Evolutionary conservation across 768 basidiomycete genomes (phyloP), one percentile per base, ranked within the genome.

Genomic region (Roridomyces roridus): DNA sequence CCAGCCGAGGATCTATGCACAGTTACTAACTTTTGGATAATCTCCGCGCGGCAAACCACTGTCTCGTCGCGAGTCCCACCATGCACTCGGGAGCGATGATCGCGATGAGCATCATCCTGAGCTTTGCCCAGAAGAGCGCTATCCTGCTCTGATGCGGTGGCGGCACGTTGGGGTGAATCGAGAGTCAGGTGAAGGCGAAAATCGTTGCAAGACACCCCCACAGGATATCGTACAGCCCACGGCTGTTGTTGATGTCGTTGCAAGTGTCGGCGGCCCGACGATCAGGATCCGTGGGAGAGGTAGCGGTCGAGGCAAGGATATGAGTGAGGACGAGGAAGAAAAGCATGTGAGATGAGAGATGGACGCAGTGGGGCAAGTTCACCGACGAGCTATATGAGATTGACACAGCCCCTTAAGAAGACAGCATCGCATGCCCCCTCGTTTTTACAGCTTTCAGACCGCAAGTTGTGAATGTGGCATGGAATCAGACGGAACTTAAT

Each of bases 21-120:
- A n/a, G n/a, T n/a, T n/a, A n/a, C 48, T 2, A 18, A 51, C 57
- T 40, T 4, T 42, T 51, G 4, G 57, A 51, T 17, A 47, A 36
- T 6, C 0, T 1, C 6, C 35, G 36, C 1, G 59, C 68, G 58
- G 62, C 39, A 40, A 57, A 25, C 31, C 47, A 59, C 43, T 71
- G 70, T 18, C 55, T 18, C 23, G 57, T 53, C 0, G 70, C 70
- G 59, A 65, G 69, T n/a, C n/a, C n/a, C n/a, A n/a, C n/a, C n/a
- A n/a, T n/a, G n/a, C n/a, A n/a, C n/a, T n/a, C n/a, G n/a, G 73
- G 73, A 4, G 64, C 59, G 5, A 71, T 35, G 1, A 74, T 29
- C 0, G 62, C 59, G 10, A 61, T 46, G 12, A 67, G 20, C 58
- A 69, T 67, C 17, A 68, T 25, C 17, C 49, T 46, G 14, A 68